These are phyloP conservation scores for Salix udensis DNA, from an alignment of 345 rosid genomes.

Conservation along the genomic window DNA sequence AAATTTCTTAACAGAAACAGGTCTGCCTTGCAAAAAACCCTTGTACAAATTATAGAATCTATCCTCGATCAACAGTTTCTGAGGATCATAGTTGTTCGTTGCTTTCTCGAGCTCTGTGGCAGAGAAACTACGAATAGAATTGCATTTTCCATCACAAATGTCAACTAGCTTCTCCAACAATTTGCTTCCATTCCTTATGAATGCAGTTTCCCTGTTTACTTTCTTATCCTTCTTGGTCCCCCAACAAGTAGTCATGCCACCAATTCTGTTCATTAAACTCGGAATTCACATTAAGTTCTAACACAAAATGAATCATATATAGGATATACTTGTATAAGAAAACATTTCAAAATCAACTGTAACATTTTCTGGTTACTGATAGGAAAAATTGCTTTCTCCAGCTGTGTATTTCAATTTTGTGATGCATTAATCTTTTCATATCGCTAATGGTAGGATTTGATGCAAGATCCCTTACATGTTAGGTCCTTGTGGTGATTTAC, in stretches of 20 bases:
- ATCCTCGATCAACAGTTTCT: not conserved
- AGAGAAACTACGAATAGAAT: conserved; percentile 14
- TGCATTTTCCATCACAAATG: conserved; percentile 13
- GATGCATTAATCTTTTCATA: too few species aligned
- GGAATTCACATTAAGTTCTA: too few species aligned
- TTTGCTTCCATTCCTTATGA: conserved; percentile 15
- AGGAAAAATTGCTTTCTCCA: too few species aligned
- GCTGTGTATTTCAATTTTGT: too few species aligned
- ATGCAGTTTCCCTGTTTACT: not conserved
- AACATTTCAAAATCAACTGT: too few species aligned
- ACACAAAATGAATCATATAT: too few species aligned
- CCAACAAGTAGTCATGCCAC: not conserved
- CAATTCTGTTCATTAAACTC: too few species aligned
- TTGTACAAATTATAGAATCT: not conserved
- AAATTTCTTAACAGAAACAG: conserved; percentile 6
- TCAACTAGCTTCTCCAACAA: conserved; percentile 15
- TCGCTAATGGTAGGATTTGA: too few species aligned
- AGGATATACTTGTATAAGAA: too few species aligned
- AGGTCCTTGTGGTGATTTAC: too few species aligned
- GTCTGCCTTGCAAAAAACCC: conserved; percentile 12
- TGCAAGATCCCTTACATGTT: too few species aligned
- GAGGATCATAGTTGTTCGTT: not conserved
- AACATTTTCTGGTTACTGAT: too few species aligned
- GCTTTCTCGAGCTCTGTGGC: conserved; percentile 13
- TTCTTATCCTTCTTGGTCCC: not conserved